These are phyloP conservation scores for Candida krabiensis DNA, from an alignment of 805 yeast genomes.

Conservation along the genomic window DNA sequence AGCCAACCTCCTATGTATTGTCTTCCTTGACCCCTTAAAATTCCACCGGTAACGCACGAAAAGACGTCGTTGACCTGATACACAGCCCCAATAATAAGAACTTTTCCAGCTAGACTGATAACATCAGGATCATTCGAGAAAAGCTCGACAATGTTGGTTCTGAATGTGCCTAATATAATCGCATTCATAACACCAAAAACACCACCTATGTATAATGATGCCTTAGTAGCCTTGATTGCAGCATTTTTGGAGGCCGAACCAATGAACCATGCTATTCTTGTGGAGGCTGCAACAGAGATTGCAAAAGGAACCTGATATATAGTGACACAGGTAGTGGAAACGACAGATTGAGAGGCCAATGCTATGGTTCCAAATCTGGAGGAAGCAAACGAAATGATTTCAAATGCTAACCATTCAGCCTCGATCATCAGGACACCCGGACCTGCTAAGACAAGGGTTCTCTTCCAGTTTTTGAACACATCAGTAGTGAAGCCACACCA, in stretches of 20 bases:
- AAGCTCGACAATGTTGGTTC: slow-evolving; percentile 43
- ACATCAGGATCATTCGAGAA: slow-evolving; percentile 66
- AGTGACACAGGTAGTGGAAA: slow-evolving; percentile 44
- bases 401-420: slow-evolving; percentile 61
- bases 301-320: slow-evolving; percentile 60
- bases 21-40: slow-evolving; percentile 77
- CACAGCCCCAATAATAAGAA: slow-evolving; percentile 63
- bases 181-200: slow-evolving; percentile 46
- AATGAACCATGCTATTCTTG: slow-evolving; percentile 56
- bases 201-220: slow-evolving; percentile 37
- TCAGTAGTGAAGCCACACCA: slow-evolving; percentile 50
- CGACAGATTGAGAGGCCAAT: slow-evolving; percentile 53
- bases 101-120: slow-evolving; percentile 45
- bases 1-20: slow-evolving; percentile 63
- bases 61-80: slow-evolving; percentile 72
- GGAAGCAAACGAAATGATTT: slow-evolving; percentile 53
- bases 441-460: slow-evolving; percentile 44
- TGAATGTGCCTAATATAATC: slow-evolving; percentile 42
- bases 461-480: slow-evolving; percentile 47
- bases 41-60: slow-evolving; percentile 72
- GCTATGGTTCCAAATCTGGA: slow-evolving; percentile 53
- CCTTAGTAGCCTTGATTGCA: slow-evolving; percentile 39
- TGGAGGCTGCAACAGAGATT: slow-evolving; percentile 56
- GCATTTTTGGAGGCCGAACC: slow-evolving; percentile 38
- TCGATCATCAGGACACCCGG: slow-evolving; percentile 61